Base-by-base conservation (phyloP, 805 yeast species). In the Starmerella floricola region DNA sequence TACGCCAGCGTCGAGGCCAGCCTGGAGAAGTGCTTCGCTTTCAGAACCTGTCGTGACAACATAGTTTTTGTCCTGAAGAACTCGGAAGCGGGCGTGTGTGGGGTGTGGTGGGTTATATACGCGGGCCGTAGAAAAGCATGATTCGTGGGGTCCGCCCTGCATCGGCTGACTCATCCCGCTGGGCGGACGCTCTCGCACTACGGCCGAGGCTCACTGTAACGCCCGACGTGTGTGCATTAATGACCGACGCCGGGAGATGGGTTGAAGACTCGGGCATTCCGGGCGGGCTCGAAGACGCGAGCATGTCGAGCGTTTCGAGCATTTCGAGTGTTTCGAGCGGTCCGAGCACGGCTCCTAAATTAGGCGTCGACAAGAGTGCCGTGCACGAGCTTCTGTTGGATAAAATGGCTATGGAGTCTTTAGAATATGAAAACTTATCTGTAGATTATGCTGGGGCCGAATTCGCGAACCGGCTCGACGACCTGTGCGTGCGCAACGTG, bases 1-100 rank as follows among this genome's bases (percentile, higher is more conserved):
- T 82, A 74, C 1, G 93, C 80, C 55, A 87, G 68, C 1, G 95
- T 85, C 21, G 83, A 74, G 39, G 77, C 74, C 16, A 65, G 60
- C 34, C 55, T 44, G 4, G 36, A 29, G 31, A 38, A 21, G 5
- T 13, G 24, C 5, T 6, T 6, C 20, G 10, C 15, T 18, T 15
- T 15, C 10, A 32, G 23, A 32, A 19, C n/a, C 27, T 20, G 26
- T 20, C 21, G n/a, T 10, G 36, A n/a, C 10, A 33, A 20, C 36
- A 33, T 31, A 11, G 11, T 11, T 31, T 31, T 10, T 15, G 19
- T 12, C 19, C 12, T 8, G 11, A 12, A 10, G 11, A 10, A 10
- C 6, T n/a, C 16, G 6, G 19, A 5, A 18, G 23, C 13, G 12
- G 13, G 34, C 15, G 8, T 8, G 6, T 31, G 12, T 27, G 30